Evolutionary conservation across 495 filamentous ascomycete species (phyloP), one percentile per base, ranked within the genome.

Genomic region (Stereocaulon alpinum): DNA sequence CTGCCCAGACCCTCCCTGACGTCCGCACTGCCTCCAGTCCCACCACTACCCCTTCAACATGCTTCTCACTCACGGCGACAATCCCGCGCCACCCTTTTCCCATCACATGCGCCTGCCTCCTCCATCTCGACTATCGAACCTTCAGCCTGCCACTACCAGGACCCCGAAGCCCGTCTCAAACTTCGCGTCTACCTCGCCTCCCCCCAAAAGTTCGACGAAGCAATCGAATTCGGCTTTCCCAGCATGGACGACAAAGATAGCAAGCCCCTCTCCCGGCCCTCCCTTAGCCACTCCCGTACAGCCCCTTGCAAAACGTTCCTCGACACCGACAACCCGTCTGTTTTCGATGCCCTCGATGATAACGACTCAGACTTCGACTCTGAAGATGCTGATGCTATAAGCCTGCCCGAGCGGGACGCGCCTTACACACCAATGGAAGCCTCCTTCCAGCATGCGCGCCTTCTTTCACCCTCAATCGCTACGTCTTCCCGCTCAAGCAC

Each of bases 151-250:
- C 85, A 95, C 69, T 96, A 95, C 65, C 89, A 88, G 69, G 90
- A 97, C 61, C 90, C 91, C 0, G 89, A 96, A 68, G 88, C 91
- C 41, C 82, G 92, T 41, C 72, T 91, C 51, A 95, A 92, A 68
- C 73, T 96, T 14, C 85, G 89, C 3, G 84, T 90, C n/a, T 95
- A 91, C 63, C 78, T 95, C 3, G 86, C 87, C 18, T 96, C 92
- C 2, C 87, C 90, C 10, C 88, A 95, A 62, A 95, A 95, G 68
- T 95, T 96, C 60, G 93, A 97, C 66, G 91, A 96, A 73, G 91
- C 89, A 1, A 80, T 96, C 55, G 88, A 93, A 67, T 95, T 93
- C 72, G 91, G 92, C 5, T 96, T 96, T 63, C 90, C 91, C 0
- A 83, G 88, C 6, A 55, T 75, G 49, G 72, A 74, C 34, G 18